Conservation (phyloP, 2,329 filamentous ascomycete species). For the Bipolaris sorokiniana region DNA sequence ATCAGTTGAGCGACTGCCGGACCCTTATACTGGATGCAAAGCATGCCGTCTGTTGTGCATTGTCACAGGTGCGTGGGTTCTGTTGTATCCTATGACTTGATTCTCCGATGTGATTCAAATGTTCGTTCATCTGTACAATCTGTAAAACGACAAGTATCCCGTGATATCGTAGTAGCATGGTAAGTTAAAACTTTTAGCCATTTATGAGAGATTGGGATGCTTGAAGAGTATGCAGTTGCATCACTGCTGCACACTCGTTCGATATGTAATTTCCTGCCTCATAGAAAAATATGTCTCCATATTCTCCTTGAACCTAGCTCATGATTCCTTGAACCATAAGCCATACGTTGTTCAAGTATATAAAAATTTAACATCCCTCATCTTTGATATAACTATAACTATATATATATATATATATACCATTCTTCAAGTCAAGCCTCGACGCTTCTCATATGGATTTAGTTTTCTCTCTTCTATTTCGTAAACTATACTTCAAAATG, state of each 20-base stretch:
- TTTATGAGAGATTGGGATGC: not conserved
- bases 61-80: conserved; percentile 7
- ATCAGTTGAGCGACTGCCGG: conserved; percentile 21
- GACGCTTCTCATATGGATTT: no score
- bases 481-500: no score
- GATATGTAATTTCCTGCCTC: not conserved
- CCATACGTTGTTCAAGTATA: no score
- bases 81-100: not conserved
- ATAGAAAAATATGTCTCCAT: no score
- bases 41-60: not conserved
- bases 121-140: not conserved
- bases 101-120: not conserved
- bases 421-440: no score
- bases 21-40: not conserved
- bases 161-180: not conserved
- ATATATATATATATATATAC: no score
- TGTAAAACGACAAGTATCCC: not conserved
- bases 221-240: not conserved
- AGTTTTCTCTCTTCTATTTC: no score
- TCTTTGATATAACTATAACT: no score
- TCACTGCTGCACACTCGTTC: not conserved
- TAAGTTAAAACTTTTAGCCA: not conserved
- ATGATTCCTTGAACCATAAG: no score
- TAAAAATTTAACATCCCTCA: no score
- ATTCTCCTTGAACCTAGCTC: no score